A percentile compares a stretch with the other conserved stretches of the same genome.
phyloP scores from a whole-genome alignment of 2,329 filamentous ascomycete species.

The Claviceps sp. region DNA sequence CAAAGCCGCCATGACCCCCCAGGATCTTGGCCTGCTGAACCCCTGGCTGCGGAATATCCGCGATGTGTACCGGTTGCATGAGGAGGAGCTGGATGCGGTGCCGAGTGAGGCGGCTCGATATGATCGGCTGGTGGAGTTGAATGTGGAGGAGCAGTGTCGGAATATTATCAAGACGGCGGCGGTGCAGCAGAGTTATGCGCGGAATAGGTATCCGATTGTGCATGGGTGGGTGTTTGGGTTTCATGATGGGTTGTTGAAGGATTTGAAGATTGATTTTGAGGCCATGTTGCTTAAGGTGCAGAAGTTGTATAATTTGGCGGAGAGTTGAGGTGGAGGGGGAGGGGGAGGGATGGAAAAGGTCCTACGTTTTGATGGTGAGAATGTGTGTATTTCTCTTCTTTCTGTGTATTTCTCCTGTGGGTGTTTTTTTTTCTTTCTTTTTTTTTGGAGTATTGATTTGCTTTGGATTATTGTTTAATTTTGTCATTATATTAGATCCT shows the following conservation, averaged over 20 bases:
- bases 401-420: too few species aligned
- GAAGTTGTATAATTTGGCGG: slow-evolving; percentile 48
- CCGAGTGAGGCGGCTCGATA: slow-evolving; percentile 45
- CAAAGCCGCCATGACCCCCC: slow-evolving; percentile 59
- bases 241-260: slow-evolving; percentile 51
- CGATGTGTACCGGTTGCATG: slow-evolving; percentile 59
- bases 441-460: background rate
- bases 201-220: slow-evolving; percentile 53
- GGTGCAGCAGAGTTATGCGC: slow-evolving; percentile 57
- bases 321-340: slow-evolving; percentile 10
- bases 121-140: slow-evolving; percentile 67
- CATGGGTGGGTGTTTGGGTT: slow-evolving; percentile 65
- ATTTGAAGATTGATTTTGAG: slow-evolving; percentile 50
- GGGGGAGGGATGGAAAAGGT: too few species aligned
- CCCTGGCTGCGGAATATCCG: slow-evolving; percentile 64
- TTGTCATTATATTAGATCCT: too few species aligned
- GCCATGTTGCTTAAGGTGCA: slow-evolving; percentile 41
- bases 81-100: slow-evolving; percentile 54
- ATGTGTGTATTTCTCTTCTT: too few species aligned
- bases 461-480: too few species aligned
- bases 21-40: slow-evolving; percentile 58
- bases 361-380: too few species aligned
- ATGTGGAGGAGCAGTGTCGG: slow-evolving; percentile 65
- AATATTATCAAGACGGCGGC: slow-evolving; percentile 68
- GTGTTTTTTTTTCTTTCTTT: background rate